A percentile compares a stretch with the other conserved stretches of the same genome.
Conservation (phyloP, 2,329 filamentous ascomycete species). For the Sclerotinia trifoliorum region DNA sequence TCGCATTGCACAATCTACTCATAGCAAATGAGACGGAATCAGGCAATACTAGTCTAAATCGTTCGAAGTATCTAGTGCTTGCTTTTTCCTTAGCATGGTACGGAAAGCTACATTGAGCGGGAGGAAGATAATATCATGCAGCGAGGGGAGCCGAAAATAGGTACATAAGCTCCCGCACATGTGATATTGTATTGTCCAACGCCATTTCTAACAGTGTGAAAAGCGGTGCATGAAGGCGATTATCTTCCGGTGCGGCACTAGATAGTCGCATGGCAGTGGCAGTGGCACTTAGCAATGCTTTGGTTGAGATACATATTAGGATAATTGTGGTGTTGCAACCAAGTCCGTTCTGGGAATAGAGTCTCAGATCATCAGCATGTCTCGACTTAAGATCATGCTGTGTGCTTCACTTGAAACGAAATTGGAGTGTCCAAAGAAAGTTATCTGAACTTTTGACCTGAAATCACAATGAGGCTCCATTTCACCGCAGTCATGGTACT, state of each 20-base stretch:
- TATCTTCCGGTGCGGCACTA: conserved; percentile 2
- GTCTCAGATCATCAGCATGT: not conserved
- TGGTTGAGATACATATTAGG: conserved; percentile 7
- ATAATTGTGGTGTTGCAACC: not conserved
- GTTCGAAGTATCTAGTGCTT: not conserved
- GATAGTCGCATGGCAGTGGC: conserved; percentile 2
- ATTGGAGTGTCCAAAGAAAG: not conserved
- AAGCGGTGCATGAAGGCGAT: conserved; percentile 1
- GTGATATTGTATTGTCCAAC: conserved; percentile 9
- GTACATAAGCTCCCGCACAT: conserved; percentile 15
- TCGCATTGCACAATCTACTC: conserved; percentile 11
- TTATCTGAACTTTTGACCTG: not conserved
- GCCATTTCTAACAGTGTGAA: not conserved
- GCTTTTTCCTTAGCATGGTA: not conserved
- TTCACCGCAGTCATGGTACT: not conserved
- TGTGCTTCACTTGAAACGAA: conserved; percentile 20
- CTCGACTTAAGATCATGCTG: not conserved
- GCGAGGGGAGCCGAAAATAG: conserved; percentile 7
- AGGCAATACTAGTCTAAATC: not conserved
- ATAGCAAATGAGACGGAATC: not conserved
- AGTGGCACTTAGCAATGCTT: not conserved
- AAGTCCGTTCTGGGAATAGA: not conserved
- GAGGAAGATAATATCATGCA: conserved; percentile 15
- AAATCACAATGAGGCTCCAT: not conserved
- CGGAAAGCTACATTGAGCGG: conserved; percentile 14